phyloP scores from a whole-genome alignment of 371 early-diverging fungal genomes.

The Funneliformis caledonium region DNA sequence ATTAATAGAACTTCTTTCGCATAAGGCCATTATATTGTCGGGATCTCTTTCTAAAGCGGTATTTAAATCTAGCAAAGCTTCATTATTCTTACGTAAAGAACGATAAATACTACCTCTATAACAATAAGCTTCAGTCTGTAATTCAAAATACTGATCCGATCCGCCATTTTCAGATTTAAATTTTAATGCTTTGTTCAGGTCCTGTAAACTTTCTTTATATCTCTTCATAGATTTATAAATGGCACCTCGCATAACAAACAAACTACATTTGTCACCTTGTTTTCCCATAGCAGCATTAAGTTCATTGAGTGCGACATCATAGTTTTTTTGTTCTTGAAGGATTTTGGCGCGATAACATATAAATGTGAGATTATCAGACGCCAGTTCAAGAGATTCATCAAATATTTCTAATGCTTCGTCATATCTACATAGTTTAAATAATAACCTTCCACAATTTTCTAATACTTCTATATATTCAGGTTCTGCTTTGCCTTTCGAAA shows the following conservation, averaged over 20 bases:
- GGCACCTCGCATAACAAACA: background rate
- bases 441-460: slow-evolving; percentile 1
- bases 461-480: background rate
- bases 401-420: slow-evolving; percentile 29
- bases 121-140: background rate
- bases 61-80: slow-evolving; percentile 29
- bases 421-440: slow-evolving; percentile 17
- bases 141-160: background rate
- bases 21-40: slow-evolving; percentile 14
- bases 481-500: too few relatives aligned
- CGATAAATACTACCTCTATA: slow-evolving; percentile 16
- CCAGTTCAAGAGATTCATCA: slow-evolving; percentile 1
- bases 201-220: slow-evolving; percentile 11
- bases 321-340: background rate
- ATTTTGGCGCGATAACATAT: background rate
- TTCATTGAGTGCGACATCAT: slow-evolving; percentile 12
- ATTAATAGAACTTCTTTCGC: slow-evolving; percentile 28
- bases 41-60: slow-evolving; percentile 9
- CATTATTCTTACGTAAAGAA: background rate
- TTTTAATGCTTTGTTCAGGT: slow-evolving; percentile 8
- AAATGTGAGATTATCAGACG: background rate
- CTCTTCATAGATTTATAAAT: background rate
- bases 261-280: background rate
- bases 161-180: background rate
- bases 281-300: background rate